These are phyloP conservation scores for Dipodascus albidus DNA, from an alignment of 805 yeast genomes.

Conservation along the genomic window DNA sequence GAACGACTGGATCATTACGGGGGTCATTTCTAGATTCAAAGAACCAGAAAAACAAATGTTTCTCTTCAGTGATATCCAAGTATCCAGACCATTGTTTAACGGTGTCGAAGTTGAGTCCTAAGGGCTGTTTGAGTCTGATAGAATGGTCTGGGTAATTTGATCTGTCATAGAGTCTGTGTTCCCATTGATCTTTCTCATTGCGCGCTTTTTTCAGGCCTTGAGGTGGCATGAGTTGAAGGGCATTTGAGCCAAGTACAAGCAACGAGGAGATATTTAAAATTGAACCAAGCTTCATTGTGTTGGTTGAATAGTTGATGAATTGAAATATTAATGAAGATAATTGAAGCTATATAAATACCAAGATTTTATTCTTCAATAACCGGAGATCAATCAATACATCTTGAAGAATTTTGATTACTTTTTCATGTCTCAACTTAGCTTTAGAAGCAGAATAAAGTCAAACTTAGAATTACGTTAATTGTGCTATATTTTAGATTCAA, in stretches of 20 bases:
- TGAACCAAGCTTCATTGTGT: not conserved
- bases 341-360: not conserved
- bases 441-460: no score
- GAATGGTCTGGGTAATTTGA: constrained; percentile 39
- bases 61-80: constrained; percentile 69
- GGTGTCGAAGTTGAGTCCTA: constrained; percentile 60
- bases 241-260: not conserved
- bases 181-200: not conserved
- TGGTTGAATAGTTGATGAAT: not conserved
- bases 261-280: not conserved
- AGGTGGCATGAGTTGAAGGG: not conserved
- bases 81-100: constrained; percentile 76
- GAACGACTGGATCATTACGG: constrained; percentile 65
- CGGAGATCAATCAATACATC: no score
- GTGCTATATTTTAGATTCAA: no score
- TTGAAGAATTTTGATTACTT: no score
- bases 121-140: constrained; percentile 55
- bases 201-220: not conserved
- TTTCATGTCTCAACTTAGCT: no score
- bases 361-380: no score
- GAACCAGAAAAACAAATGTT: constrained; percentile 89
- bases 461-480: no score
- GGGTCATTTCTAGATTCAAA: constrained; percentile 83
- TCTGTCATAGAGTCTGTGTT: constrained; percentile 1
- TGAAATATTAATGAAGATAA: not conserved